Evolutionary conservation across 768 basidiomycete genomes (phyloP).

Genomic region (Psilocybe subaeruginosa): DNA sequence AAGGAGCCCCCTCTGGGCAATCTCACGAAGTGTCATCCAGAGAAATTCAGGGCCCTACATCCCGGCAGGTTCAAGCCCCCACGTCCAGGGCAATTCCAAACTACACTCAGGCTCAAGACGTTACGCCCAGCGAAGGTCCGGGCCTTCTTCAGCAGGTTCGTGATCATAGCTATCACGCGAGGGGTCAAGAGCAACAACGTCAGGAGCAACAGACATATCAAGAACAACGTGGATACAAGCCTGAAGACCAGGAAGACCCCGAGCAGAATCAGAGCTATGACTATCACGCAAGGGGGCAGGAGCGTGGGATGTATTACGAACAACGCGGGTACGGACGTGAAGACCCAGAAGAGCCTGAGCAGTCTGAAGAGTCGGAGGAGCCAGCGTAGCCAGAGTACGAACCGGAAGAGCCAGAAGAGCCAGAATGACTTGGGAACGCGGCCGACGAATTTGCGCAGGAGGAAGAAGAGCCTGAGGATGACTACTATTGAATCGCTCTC

Average conservation of each 20-base stretch:
- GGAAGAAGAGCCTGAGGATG: not conserved
- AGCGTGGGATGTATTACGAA: no score
- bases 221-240: not conserved
- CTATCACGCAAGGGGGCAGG: no score
- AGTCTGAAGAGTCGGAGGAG: no score
- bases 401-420: not conserved
- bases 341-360: no score
- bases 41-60: no score
- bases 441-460: not conserved
- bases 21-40: no score
- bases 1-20: no score
- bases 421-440: not conserved
- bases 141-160: not conserved
- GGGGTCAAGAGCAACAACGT: not conserved
- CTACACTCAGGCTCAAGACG: not conserved
- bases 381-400: no score
- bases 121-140: not conserved
- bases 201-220: no score
- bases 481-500: not conserved
- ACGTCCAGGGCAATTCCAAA: not conserved
- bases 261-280: no score
- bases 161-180: not conserved
- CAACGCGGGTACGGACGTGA: no score
- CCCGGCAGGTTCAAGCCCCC: no score
- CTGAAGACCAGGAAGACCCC: not conserved